A percentile compares a stretch with the other conserved stretches of the same genome.
Conservation (phyloP, 352 stramenopile species). For the Hyphochytrium catenoides region DNA sequence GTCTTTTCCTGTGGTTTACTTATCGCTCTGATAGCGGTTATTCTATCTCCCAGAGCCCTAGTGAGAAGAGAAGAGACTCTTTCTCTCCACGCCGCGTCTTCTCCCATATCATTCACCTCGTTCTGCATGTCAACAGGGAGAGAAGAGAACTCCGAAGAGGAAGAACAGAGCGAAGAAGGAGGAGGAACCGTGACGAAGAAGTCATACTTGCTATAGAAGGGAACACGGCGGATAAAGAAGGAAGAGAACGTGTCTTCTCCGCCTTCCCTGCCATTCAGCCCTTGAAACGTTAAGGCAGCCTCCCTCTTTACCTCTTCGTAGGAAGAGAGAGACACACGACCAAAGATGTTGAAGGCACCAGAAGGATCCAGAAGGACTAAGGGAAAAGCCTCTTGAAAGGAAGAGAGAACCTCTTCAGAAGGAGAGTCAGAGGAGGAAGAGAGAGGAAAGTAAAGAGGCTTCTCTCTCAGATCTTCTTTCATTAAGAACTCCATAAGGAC, state of each 20-base stretch:
- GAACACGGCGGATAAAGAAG: slow-evolving; percentile 49
- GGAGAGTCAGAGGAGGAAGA: slow-evolving; percentile 23
- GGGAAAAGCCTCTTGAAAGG: slow-evolving; percentile 33
- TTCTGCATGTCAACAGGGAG: slow-evolving; percentile 37
- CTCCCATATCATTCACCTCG: slow-evolving; percentile 33
- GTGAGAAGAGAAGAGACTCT: slow-evolving; percentile 25
- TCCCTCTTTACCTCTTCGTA: slow-evolving; percentile 37
- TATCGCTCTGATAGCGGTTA: slow-evolving; percentile 26
- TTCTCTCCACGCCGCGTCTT: slow-evolving; percentile 34
- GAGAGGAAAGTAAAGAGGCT: slow-evolving; percentile 34
- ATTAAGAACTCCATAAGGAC: slow-evolving; percentile 51
- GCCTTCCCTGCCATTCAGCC: slow-evolving; percentile 30
- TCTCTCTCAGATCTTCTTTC: slow-evolving; percentile 27
- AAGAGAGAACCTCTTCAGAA: slow-evolving; percentile 30
- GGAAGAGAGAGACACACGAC: slow-evolving; percentile 25
- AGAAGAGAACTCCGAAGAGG: slow-evolving; percentile 28
- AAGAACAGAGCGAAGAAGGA: slow-evolving; percentile 19
- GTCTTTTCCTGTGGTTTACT: slow-evolving; percentile 1
- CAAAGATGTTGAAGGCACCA: slow-evolving; percentile 40
- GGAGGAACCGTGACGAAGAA: slow-evolving; percentile 56
- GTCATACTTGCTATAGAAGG: slow-evolving; percentile 56
- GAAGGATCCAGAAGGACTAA: slow-evolving; percentile 49
- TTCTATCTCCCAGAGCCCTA: slow-evolving; percentile 31
- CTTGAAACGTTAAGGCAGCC: slow-evolving; percentile 25
- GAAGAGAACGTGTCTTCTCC: slow-evolving; percentile 41